Base-by-base conservation (phyloP, 164 flowering plant species). In the Litsea cubeba region DNA sequence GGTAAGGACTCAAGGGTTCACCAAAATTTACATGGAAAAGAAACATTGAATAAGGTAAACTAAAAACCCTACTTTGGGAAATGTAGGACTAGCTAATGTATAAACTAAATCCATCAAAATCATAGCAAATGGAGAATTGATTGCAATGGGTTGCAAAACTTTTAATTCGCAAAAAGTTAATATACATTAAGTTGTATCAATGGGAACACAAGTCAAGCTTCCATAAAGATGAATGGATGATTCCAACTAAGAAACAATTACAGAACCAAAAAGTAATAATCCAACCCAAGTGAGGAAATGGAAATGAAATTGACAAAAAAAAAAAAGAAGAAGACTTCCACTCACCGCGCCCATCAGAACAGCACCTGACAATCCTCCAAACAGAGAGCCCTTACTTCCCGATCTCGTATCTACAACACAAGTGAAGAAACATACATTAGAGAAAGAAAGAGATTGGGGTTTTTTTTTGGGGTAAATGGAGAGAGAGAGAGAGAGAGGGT, bases 321-420 rank as follows among this genome's bases (percentile, higher is more conserved):
- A 30, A n/a, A n/a, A n/a, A n/a, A n/a, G n/a, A n/a, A n/a, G n/a
- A n/a, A 30, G 35, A 30, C 35, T 30, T 30, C 35, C 11, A 68
- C 83, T 62, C 78, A 84, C 89, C 3, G 83, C 50, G 14, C 81
- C 81, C 87, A 86, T 83, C 5, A 84, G 79, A 66, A 78, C 83
- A 32, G 82, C 83, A 12, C 89, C 89, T 2, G 84, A 77, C 22
- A 79, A 58, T 30, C 89, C 89, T 3, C 89, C 89, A 51, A 78
- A 60, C n/a, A 86, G 79, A 2, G 89, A 86, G 2, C 87, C 86
- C 67, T 84, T 83, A 62, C 89, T 84, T 67, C 77, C 77, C 5
- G 87, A 83, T 70, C 73, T 80, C 12, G 72, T 20, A 66, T 76
- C 89, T 84, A 71, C 80, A 72, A 0, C 22, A 50, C 46, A 66